Evolutionary conservation across 1,284 basidiomycete genomes (phyloP), one percentile per base, ranked within the genome.

Genomic region (Boletus smithii): DNA sequence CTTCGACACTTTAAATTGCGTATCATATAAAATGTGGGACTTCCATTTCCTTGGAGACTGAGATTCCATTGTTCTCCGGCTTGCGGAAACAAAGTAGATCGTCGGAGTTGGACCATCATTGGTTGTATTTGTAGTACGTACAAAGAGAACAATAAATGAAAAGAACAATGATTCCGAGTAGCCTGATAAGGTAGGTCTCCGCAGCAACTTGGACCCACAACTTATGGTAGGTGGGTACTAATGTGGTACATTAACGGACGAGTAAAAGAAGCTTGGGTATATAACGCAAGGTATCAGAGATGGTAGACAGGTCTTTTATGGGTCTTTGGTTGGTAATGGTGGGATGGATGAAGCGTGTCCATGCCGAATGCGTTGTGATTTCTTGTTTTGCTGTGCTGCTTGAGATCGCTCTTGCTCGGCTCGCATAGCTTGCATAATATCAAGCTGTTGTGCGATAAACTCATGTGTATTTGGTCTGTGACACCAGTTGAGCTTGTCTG

Each of bases 401-500:
- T 79, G 78, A 26, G 78, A 75, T 16, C 79, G 76, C 51, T 79
- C 85, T 54, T 85, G 83, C 61, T 91, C 87, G 2, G 80, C 81
- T 59, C 86, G 85, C 74, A 89, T 80, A 26, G 80, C 76, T 24
- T 74, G 73, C 74, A 86, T 82, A 34, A 90, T 88, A 56, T 87
- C 81, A 56, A 93, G 69, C 56, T 95, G 93, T 61, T 94, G 91
- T 1, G 86, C 79, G 54, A 97, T 85, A 65, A 97, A 97, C 49
- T 95, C 93, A 29, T 82, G 80, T 8, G 92, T 94, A 24, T 84
- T 82, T 14, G 84, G 75, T 59, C 91, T 38, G 49, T 34, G 20
- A 16, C n/a, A 14, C 42, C 5, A 17, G 22, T 32, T 51, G 24
- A 55, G 46, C 35, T 39, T 10, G 17, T 22, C 33, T 39, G 17